Evolutionary conservation across 768 basidiomycete species (phyloP).

Genomic region (Mycena latifolia): DNA sequence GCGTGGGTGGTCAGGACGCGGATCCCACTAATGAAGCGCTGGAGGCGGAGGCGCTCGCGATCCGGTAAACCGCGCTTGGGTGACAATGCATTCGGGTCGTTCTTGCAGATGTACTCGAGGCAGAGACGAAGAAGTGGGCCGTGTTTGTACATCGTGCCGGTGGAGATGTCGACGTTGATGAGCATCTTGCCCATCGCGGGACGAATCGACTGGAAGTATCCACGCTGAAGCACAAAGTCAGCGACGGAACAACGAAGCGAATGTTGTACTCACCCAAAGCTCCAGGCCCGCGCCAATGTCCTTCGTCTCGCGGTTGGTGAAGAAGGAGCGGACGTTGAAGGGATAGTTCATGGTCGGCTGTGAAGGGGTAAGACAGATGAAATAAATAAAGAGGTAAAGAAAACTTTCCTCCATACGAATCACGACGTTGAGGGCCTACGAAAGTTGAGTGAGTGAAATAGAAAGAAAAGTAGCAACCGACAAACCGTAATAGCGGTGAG

Average conservation of each 20-base stretch:
- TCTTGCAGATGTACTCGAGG: slow-evolving; percentile 55
- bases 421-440: slow-evolving; percentile 70
- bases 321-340: slow-evolving; percentile 74
- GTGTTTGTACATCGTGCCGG: slow-evolving; percentile 77
- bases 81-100: slow-evolving; percentile 53
- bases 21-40: slow-evolving; percentile 62
- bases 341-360: slow-evolving; percentile 64
- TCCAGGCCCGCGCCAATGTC: slow-evolving; percentile 64
- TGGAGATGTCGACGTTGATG: slow-evolving; percentile 72
- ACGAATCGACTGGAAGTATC: slow-evolving; percentile 74
- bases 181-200: slow-evolving; percentile 66
- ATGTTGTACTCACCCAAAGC: slow-evolving; percentile 48
- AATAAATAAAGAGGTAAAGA: background rate
- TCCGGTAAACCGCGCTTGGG: slow-evolving; percentile 56
- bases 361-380: background rate
- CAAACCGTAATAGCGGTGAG: slow-evolving; percentile 68
- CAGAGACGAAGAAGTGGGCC: slow-evolving; percentile 61
- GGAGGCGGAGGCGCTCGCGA: slow-evolving; percentile 61
- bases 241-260: background rate
- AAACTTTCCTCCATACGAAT: slow-evolving; percentile 56
- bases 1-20: slow-evolving; percentile 42
- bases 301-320: slow-evolving; percentile 60
- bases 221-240: slow-evolving; percentile 64
- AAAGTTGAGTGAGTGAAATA: background rate
- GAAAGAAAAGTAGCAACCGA: slow-evolving; percentile 6